phyloP scores from a whole-genome alignment of 2,329 filamentous ascomycete species.

The Cordyceps fumosorosea region DNA sequence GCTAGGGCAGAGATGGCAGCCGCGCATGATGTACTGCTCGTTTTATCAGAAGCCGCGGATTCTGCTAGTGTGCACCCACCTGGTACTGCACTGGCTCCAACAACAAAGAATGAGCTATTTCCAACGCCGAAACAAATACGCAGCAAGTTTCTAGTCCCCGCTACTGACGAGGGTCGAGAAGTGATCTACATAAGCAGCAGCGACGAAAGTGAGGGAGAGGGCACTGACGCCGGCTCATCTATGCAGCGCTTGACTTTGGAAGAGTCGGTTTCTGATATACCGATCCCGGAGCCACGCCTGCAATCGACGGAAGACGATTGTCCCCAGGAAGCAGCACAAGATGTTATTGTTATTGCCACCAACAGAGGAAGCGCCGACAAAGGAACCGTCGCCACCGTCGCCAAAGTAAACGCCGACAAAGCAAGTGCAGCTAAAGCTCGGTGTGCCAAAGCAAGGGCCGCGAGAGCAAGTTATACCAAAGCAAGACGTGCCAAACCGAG shows the following conservation, averaged over 20 bases:
- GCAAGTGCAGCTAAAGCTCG: too few relatives aligned
- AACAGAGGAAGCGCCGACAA: background rate
- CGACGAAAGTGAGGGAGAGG: background rate
- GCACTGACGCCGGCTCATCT: background rate
- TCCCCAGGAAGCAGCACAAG: background rate
- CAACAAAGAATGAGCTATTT: background rate
- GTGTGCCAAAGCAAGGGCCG: too few relatives aligned
- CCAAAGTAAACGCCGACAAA: background rate
- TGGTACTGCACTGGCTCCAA: background rate
- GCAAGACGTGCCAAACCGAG: too few relatives aligned
- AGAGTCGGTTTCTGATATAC: background rate
- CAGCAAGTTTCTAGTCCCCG: background rate
- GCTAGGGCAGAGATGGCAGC: background rate
- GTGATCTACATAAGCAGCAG: conserved; percentile 1
- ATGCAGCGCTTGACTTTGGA: background rate
- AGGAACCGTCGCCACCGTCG: too few relatives aligned
- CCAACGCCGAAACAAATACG: background rate
- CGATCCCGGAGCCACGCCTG: background rate
- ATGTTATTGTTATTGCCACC: background rate
- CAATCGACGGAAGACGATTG: background rate
- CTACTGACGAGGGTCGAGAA: background rate
- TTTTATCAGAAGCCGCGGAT: background rate
- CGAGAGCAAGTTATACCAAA: too few relatives aligned
- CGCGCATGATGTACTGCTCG: background rate
- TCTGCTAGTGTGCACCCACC: background rate